phyloP scores from a whole-genome alignment of 176 grass and related monocot species.

The Echinochloa phyllopogon region DNA sequence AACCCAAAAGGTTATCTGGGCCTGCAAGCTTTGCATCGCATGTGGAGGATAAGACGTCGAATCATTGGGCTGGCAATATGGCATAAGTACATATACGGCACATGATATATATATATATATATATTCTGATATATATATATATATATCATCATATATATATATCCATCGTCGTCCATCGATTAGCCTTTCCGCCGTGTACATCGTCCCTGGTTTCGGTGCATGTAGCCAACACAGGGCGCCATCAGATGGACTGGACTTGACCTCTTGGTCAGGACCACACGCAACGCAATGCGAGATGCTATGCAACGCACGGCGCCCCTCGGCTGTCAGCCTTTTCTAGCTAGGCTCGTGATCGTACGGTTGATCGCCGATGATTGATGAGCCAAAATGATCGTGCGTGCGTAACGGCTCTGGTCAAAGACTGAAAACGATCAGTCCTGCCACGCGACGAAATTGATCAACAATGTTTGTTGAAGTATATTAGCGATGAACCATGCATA shows the following conservation, averaged over 20 bases:
- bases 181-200: not conserved
- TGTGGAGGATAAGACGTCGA: constrained; percentile 45
- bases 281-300: not conserved
- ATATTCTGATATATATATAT: not conserved
- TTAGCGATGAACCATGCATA: too few relatives aligned
- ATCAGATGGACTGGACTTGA: constrained; percentile 14
- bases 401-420: not conserved
- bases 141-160: not conserved
- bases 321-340: not conserved
- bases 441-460: not conserved
- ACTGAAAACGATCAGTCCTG: not conserved
- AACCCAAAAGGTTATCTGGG: constrained; percentile 18
- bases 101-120: not conserved
- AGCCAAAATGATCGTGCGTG: not conserved
- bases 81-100: not conserved
- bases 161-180: not conserved
- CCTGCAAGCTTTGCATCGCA: constrained; percentile 41
- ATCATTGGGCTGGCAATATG: constrained; percentile 21
- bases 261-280: constrained; percentile 27
- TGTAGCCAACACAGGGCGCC: constrained; percentile 35
- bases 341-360: not conserved
- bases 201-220: constrained; percentile 32
- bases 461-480: too few relatives aligned
- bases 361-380: not conserved
- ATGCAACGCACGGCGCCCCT: not conserved